Percentiles rank a stretch among this genome's conserved stretches.
These are phyloP conservation scores for Paramecium tetraurelia DNA, from an alignment of 73 alveolate genomes.

Conservation along the genomic window DNA sequence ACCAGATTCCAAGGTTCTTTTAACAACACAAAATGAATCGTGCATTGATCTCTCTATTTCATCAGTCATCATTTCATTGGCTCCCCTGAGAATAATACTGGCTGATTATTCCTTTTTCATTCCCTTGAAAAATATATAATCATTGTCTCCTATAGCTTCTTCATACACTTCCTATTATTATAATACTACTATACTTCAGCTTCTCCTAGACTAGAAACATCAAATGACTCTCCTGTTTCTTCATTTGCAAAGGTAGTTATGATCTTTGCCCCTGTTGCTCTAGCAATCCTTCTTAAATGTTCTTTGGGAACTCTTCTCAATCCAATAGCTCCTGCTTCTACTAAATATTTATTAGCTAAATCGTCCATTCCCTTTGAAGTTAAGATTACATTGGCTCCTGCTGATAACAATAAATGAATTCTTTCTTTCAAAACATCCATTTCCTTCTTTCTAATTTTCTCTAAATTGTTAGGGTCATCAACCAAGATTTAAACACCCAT, in stretches of 20 bases:
- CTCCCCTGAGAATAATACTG: constrained; percentile 95
- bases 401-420: constrained; percentile 81
- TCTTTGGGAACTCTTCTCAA: constrained; percentile 93
- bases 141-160: constrained; percentile 96
- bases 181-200: constrained; percentile 40
- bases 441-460: constrained; percentile 92
- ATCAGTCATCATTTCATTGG: constrained; percentile 97
- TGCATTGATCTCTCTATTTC: constrained; percentile 96
- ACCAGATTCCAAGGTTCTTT: constrained; percentile 93
- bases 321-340: constrained; percentile 92
- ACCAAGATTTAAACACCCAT: constrained; percentile 86
- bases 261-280: constrained; percentile 85
- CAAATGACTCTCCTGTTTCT: constrained; percentile 56
- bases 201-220: constrained; percentile 53
- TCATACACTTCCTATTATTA: constrained; percentile 76
- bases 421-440: constrained; percentile 94
- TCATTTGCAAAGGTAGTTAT: constrained; percentile 60
- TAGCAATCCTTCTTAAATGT: constrained; percentile 97
- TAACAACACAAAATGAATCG: constrained; percentile 97
- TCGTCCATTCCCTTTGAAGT: constrained; percentile 98
- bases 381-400: constrained; percentile 98
- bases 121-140: constrained; percentile 94
- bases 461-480: constrained; percentile 87
- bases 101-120: constrained; percentile 80
- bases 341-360: constrained; percentile 97